Base-by-base conservation (phyloP, 1,284 basidiomycete species). In the Heimioporus retisporus region DNA sequence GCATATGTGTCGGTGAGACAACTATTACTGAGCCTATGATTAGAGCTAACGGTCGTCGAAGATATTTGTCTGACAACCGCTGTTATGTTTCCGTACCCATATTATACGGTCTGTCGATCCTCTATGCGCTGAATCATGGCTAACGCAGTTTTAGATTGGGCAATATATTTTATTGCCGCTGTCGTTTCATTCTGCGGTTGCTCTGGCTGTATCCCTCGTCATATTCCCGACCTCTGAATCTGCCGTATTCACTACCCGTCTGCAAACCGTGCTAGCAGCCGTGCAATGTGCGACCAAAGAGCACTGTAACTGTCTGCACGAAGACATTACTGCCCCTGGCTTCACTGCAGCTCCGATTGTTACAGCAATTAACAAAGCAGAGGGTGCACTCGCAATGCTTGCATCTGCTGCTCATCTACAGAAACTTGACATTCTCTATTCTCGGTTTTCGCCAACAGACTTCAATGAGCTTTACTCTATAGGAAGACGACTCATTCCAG, bases 141-240 rank as follows among this genome's bases (percentile, higher is more conserved):
- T 69, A 60, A 75, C 43, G 28, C 19, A 19, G 10, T 44, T 57
- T 23, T 58, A 85, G 81, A 75, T 89, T 25, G 90, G 89, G 50
- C 73, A 82, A 73, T 64, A 77, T 1, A 85, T 94, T 48, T 71
- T 91, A 21, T 60, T 94, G 3, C 93, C 93, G 0, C 74, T 94
- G 8, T 77, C 81, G 1, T 80, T 93, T 66, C 91, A 93, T 72
- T 85, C 87, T 6, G 90, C 83, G 0, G 72, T 94, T 43, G 80
- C 88, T 16, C 79, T 94, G 58, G 58, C 86, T 8, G 75, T 81
- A 18, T 88, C 90, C 11, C 75, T 88, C 10, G 50, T 87, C 57
- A 79, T 95, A 59, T 94, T 93, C 75, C 93, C 93, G 0, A 83
- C 84, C 11, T 89, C 90, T 0, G 83, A 92, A 60, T 91, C 92